These are phyloP conservation scores for Lathyrus aphaca DNA, from an alignment of 306 rosid species.

Conservation along the genomic window DNA sequence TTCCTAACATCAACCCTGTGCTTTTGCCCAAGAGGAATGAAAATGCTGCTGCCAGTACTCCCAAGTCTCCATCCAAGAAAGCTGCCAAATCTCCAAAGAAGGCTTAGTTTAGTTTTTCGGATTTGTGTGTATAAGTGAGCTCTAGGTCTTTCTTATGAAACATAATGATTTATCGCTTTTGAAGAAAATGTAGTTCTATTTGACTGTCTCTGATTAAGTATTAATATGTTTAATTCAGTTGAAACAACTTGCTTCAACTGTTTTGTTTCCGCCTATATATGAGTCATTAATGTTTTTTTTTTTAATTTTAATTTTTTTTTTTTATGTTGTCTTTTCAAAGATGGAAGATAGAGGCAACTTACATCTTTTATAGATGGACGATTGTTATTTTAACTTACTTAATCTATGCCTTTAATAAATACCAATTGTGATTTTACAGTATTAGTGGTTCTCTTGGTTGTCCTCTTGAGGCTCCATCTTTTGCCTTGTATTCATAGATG, in stretches of 20 bases:
- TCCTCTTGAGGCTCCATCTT: too few relatives aligned
- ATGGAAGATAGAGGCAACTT: too few relatives aligned
- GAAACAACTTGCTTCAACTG: background rate
- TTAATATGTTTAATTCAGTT: background rate
- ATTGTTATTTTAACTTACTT: too few relatives aligned
- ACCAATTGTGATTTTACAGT: too few relatives aligned
- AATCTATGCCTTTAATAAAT: too few relatives aligned
- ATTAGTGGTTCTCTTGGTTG: too few relatives aligned
- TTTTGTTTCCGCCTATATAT: too few relatives aligned
- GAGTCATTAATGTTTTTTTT: too few relatives aligned
- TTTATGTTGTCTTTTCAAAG: too few relatives aligned
- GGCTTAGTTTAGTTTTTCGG: constrained; percentile 33
- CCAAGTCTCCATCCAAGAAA: constrained; percentile 65
- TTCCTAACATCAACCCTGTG: constrained; percentile 80
- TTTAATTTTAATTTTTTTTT: too few relatives aligned
- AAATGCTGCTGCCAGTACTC: constrained; percentile 17
- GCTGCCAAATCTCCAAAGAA: constrained; percentile 83
- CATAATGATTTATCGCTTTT: background rate
- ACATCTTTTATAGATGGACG: too few relatives aligned
- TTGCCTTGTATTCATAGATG: too few relatives aligned
- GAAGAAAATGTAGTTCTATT: background rate
- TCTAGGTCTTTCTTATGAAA: constrained; percentile 17
- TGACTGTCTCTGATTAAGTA: background rate
- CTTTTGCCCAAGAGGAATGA: constrained; percentile 75
- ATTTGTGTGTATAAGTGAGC: constrained; percentile 41